A percentile compares a stretch with the other conserved stretches of the same genome.
These are phyloP conservation scores for Entonaema liquescens DNA, from an alignment of 495 filamentous ascomycete genomes.

Conservation along the genomic window DNA sequence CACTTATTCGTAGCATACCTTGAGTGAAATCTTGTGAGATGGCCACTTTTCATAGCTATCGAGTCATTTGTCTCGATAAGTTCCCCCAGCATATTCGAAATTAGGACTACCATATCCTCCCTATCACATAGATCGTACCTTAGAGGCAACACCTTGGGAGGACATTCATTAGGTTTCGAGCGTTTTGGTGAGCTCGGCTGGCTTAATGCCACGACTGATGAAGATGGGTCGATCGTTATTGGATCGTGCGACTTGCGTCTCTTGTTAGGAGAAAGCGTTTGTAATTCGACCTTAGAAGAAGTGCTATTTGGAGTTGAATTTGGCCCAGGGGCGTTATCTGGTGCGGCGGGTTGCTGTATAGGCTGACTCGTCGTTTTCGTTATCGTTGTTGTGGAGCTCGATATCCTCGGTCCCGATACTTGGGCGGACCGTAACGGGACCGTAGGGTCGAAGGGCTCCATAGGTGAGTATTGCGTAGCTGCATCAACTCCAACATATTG, in stretches of 20 bases:
- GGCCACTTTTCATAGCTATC: conserved; percentile 81
- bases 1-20: conserved; percentile 60
- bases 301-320: conserved; percentile 53
- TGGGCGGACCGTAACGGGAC: conserved; percentile 45
- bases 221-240: conserved; percentile 60
- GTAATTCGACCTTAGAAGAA: conserved; percentile 41
- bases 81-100: conserved; percentile 94
- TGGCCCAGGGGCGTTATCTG: conserved; percentile 18
- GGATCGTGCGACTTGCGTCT: conserved; percentile 60
- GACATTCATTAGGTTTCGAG: conserved; percentile 50
- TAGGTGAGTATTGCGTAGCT: conserved; percentile 65
- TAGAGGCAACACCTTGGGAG: conserved; percentile 74
- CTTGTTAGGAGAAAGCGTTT: conserved; percentile 53
- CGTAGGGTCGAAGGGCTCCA: conserved; percentile 55
- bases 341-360: conserved; percentile 49
- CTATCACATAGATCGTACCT: conserved; percentile 81
- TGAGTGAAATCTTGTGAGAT: conserved; percentile 94
- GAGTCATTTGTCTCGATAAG: conserved; percentile 91
- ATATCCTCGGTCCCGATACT: conserved; percentile 45
- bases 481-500: conserved; percentile 63
- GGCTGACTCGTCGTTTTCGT: conserved; percentile 40
- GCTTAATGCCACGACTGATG: conserved; percentile 51
- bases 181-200: conserved; percentile 54
- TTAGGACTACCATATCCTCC: conserved; percentile 85
- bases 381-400: conserved; percentile 34